phyloP scores from a whole-genome alignment of 202 grass and related monocot species.

The Cymbopogon flexuosus region DNA sequence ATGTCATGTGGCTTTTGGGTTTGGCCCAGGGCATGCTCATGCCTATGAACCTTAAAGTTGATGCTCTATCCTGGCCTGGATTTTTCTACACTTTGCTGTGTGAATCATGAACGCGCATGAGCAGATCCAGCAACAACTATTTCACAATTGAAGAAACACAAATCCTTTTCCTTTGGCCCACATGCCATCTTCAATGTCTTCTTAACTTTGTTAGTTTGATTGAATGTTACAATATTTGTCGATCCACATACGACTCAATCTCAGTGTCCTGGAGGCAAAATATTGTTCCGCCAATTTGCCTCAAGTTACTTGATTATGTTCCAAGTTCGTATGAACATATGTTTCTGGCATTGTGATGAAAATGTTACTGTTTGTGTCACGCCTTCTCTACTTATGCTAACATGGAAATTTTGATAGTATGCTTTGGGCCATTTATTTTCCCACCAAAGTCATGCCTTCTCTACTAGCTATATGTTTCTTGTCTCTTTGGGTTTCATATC shows the following conservation, averaged over 20 bases:
- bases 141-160: neutral
- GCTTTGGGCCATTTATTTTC: neutral
- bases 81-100: neutral
- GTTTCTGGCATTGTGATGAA: neutral
- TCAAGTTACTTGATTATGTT: conserved; percentile 16
- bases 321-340: neutral
- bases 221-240: neutral
- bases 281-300: neutral
- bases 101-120: neutral
- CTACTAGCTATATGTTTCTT: no score
- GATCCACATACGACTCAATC: neutral
- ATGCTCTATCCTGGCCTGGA: neutral
- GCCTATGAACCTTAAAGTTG: neutral
- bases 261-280: neutral
- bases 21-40: neutral
- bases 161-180: conserved; percentile 6
- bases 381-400: neutral
- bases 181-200: neutral
- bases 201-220: neutral
- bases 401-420: neutral
- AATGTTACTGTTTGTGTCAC: neutral
- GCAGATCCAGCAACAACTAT: neutral
- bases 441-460: neutral
- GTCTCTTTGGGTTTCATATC: no score
- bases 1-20: neutral